These are phyloP conservation scores for Acanthamoeba castellanii DNA, from an alignment of 208 protist genomes.

Conservation along the genomic window DNA sequence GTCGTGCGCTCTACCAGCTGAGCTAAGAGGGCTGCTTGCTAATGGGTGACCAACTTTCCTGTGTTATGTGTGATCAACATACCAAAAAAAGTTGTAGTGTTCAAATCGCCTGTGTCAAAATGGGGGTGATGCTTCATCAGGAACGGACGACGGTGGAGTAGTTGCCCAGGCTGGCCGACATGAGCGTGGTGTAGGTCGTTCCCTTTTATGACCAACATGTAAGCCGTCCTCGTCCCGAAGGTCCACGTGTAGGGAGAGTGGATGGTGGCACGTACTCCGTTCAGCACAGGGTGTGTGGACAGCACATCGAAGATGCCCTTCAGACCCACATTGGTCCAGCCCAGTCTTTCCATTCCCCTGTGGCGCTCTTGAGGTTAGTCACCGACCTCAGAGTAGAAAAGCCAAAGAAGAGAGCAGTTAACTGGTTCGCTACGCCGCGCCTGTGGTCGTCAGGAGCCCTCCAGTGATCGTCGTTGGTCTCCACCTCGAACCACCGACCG, in stretches of 20 bases:
- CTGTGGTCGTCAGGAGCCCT: not conserved
- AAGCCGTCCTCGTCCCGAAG: not conserved
- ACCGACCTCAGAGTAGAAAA: not conserved
- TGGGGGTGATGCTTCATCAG: too few relatives aligned
- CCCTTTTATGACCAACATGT: not conserved
- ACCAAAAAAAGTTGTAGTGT: too few relatives aligned
- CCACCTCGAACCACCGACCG: conserved; percentile 47
- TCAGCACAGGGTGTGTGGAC: conserved; percentile 18
- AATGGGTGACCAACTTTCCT: too few relatives aligned
- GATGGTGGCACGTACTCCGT: not conserved
- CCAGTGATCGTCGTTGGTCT: conserved; percentile 51
- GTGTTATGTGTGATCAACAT: too few relatives aligned
- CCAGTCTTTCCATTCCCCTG: conserved; percentile 12
- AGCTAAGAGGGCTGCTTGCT: too few relatives aligned
- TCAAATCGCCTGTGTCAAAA: too few relatives aligned
- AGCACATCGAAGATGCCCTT: conserved; percentile 4
- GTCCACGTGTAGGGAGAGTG: not conserved
- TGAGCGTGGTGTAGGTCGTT: conserved; percentile 34
- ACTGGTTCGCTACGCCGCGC: conserved; percentile 12
- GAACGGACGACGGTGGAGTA: conserved; percentile 10
- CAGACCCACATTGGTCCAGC: not conserved
- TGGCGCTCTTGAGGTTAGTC: not conserved
- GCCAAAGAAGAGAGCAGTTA: not conserved
- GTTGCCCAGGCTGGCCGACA: conserved; percentile 13
- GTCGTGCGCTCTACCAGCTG: too few relatives aligned